A percentile compares a stretch with the other conserved stretches of the same genome.
Evolutionary conservation across 805 yeast genomes (phyloP).

Genomic region (Starmerella sp.): DNA sequence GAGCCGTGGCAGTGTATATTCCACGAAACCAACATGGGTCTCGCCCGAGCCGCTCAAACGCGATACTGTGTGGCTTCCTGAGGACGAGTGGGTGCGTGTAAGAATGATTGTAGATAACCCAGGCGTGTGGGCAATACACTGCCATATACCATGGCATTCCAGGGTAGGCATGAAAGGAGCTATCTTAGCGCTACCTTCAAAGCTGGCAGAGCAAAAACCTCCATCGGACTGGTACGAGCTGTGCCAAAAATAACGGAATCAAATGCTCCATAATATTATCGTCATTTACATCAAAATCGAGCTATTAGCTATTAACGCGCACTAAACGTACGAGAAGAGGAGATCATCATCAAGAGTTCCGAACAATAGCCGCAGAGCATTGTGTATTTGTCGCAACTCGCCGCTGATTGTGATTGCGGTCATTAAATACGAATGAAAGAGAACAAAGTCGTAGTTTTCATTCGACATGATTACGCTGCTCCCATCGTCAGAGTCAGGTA

Average conservation of each 20-base stretch:
- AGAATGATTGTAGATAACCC: slow-evolving; percentile 79
- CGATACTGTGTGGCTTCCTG: slow-evolving; percentile 60
- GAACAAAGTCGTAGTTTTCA: slow-evolving; percentile 61
- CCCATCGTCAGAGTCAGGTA: not conserved
- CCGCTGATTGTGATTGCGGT: slow-evolving; percentile 58
- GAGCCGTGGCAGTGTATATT: slow-evolving; percentile 41
- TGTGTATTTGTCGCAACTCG: slow-evolving; percentile 50
- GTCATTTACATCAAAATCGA: too few relatives aligned
- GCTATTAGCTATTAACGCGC: too few relatives aligned
- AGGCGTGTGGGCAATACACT: slow-evolving; percentile 91
- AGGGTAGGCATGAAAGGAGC: slow-evolving; percentile 57
- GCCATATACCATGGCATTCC: slow-evolving; percentile 82
- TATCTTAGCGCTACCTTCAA: slow-evolving; percentile 22
- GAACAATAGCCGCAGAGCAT: slow-evolving; percentile 44
- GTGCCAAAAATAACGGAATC: slow-evolving; percentile 8
- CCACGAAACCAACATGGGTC: slow-evolving; percentile 6
- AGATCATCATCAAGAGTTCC: slow-evolving; percentile 55
- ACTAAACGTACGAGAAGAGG: slow-evolving; percentile 32
- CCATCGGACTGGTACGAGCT: slow-evolving; percentile 24
- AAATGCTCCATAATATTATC: too few relatives aligned
- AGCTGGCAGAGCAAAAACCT: slow-evolving; percentile 20
- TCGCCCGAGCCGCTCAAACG: slow-evolving; percentile 47
- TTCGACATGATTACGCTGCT: slow-evolving; percentile 2
- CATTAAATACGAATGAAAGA: slow-evolving; percentile 62
- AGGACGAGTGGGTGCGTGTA: slow-evolving; percentile 53